Evolutionary conservation across 345 rosid species (phyloP).

Genomic region (Reutealis trisperma): DNA sequence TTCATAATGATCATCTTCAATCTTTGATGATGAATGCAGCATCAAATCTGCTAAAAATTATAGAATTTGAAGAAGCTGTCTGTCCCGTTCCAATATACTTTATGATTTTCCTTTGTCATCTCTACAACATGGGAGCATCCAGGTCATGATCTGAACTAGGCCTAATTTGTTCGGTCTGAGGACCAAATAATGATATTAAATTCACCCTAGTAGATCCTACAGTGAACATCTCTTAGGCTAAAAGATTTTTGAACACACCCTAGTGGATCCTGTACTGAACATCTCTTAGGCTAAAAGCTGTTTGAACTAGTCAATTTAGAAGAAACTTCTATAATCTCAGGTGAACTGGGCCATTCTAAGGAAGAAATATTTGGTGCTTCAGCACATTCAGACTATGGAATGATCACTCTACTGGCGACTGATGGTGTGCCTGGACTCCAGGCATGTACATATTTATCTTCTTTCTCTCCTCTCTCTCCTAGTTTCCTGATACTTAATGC

Average conservation of each 20-base stretch:
- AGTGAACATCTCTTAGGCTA: not conserved
- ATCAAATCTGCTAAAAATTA: not conserved
- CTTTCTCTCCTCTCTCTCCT: not conserved
- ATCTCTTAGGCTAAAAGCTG: not conserved
- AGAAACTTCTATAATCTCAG: slow-evolving; percentile 35
- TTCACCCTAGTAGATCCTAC: not conserved
- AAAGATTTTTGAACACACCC: not conserved
- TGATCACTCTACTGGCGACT: slow-evolving; percentile 72
- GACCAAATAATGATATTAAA: not conserved
- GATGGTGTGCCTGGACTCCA: slow-evolving; percentile 92
- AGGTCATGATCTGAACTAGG: slow-evolving; percentile 8
- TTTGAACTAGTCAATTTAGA: not conserved
- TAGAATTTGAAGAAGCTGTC: not conserved
- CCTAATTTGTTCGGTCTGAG: not conserved
- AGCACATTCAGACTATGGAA: slow-evolving; percentile 89
- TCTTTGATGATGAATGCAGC: not conserved
- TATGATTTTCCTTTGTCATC: not conserved
- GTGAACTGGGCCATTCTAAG: slow-evolving; percentile 36
- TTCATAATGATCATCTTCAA: not conserved
- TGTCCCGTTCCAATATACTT: not conserved
- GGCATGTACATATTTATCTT: slow-evolving; percentile 32
- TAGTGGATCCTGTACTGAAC: slow-evolving; percentile 3
- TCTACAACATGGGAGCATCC: not conserved
- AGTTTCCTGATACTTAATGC: slow-evolving; percentile 6
- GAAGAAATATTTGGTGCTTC: slow-evolving; percentile 69